A percentile compares a stretch with the other conserved stretches of the same genome.
These are phyloP conservation scores for Garcia nutans DNA, from an alignment of 345 rosid genomes.

Conservation along the genomic window DNA sequence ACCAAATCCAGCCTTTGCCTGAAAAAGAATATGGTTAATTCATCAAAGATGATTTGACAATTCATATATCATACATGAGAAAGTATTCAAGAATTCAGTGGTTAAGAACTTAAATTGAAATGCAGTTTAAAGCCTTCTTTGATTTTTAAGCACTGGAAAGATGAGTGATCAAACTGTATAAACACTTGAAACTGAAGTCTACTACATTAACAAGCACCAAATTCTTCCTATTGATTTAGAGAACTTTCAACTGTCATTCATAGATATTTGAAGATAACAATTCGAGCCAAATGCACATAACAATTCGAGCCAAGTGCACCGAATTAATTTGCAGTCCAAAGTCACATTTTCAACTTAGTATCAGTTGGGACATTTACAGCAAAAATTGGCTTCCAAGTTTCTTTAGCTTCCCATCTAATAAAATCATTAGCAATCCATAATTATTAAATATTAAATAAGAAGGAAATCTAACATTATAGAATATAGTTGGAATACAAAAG, in stretches of 20 bases:
- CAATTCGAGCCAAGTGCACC: too few species aligned
- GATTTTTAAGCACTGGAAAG: not conserved
- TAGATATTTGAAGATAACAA: not conserved
- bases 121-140: not conserved
- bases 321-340: too few species aligned
- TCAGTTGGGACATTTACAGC: too few species aligned
- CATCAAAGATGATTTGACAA: not conserved
- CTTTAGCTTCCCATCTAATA: too few species aligned
- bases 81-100: not conserved
- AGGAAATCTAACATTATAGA: too few species aligned
- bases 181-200: not conserved
- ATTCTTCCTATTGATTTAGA: conserved; percentile 1
- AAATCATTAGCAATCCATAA: too few species aligned
- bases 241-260: not conserved
- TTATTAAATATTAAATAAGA: too few species aligned
- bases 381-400: too few species aligned
- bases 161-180: not conserved
- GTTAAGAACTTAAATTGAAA: not conserved
- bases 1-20: conserved; percentile 58
- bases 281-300: too few species aligned
- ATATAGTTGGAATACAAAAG: too few species aligned
- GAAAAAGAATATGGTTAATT: conserved; percentile 14
- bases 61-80: not conserved
- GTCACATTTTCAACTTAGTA: too few species aligned
- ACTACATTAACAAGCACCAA: not conserved